A percentile compares a stretch with the other conserved stretches of the same genome.
Conservation (phyloP, 2,329 filamentous ascomycete genomes). For the Canariomyces notabilis region DNA sequence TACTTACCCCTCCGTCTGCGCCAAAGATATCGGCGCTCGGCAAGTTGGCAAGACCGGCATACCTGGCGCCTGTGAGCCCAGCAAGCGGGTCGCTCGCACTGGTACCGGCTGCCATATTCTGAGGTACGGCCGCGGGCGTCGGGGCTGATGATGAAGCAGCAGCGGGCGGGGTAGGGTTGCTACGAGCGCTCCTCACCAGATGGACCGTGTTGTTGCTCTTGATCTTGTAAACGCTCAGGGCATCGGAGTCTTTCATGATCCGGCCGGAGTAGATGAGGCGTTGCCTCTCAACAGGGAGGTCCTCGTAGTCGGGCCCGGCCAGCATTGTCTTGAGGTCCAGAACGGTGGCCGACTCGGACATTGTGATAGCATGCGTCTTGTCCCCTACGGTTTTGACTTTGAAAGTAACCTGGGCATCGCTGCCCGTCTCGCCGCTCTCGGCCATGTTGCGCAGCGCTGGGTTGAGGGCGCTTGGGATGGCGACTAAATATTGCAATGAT, state of each 20-base stretch:
- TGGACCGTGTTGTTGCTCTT: constrained; percentile 95
- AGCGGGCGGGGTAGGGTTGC: constrained; percentile 57
- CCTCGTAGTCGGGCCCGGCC: constrained; percentile 72
- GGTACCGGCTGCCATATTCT: constrained; percentile 75
- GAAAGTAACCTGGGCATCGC: constrained; percentile 82
- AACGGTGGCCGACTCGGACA: constrained; percentile 70
- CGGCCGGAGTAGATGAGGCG: constrained; percentile 96
- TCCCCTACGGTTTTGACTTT: constrained; percentile 97
- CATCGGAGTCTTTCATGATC: constrained; percentile 92
- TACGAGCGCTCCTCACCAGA: constrained; percentile 91
- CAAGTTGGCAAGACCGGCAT: constrained; percentile 85
- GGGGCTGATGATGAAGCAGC: constrained; percentile 39
- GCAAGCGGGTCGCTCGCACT: constrained; percentile 80
- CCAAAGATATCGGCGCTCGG: constrained; percentile 87
- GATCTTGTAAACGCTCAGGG: constrained; percentile 82
- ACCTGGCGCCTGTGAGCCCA: constrained; percentile 85
- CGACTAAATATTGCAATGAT: not conserved
- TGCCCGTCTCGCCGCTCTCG: constrained; percentile 54
- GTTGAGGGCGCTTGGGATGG: not conserved
- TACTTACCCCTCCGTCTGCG: constrained; percentile 84
- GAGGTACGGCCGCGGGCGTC: constrained; percentile 58
- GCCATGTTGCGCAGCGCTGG: constrained; percentile 46
- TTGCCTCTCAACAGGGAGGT: constrained; percentile 82
- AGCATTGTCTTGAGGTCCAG: constrained; percentile 87
- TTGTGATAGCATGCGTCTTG: constrained; percentile 75